These are phyloP conservation scores for Funneliformis geosporum DNA, from an alignment of 192 early-diverging fungal species.

Conservation along the genomic window DNA sequence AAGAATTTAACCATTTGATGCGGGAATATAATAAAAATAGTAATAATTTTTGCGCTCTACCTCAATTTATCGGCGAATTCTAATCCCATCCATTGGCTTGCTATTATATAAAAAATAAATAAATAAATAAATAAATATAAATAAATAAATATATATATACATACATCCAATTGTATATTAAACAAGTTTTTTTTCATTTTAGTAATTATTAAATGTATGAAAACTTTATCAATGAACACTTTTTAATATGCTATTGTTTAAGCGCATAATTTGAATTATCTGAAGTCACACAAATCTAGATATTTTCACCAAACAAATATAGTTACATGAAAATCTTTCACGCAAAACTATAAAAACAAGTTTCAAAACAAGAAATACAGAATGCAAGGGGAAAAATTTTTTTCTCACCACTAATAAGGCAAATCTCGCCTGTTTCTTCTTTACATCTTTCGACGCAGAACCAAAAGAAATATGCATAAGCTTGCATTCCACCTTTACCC, in stretches of 20 bases:
- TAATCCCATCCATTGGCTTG: conserved; percentile 63
- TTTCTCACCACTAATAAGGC: conserved; percentile 54
- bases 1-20: neutral
- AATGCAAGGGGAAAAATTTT: neutral
- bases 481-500: conserved; percentile 55
- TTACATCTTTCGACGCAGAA: conserved; percentile 54
- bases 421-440: conserved; percentile 46
- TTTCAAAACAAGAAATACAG: conserved; percentile 2
- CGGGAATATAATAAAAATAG: neutral
- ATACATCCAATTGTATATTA: neutral
- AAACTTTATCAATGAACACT: neutral
- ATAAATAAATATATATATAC: neutral
- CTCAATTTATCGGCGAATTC: conserved; percentile 56
- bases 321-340: neutral
- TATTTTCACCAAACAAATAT: neutral
- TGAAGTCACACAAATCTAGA: too few species aligned
- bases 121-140: neutral
- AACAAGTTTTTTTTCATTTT: neutral
- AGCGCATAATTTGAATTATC: neutral
- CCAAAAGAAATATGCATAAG: conserved; percentile 63
- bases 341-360: neutral
- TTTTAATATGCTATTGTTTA: neutral
- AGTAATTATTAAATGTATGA: neutral
- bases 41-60: conserved; percentile 25
- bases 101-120: conserved; percentile 23